Conservation (phyloP, 352 stramenopile species). For the Globisporangium perplexum region DNA sequence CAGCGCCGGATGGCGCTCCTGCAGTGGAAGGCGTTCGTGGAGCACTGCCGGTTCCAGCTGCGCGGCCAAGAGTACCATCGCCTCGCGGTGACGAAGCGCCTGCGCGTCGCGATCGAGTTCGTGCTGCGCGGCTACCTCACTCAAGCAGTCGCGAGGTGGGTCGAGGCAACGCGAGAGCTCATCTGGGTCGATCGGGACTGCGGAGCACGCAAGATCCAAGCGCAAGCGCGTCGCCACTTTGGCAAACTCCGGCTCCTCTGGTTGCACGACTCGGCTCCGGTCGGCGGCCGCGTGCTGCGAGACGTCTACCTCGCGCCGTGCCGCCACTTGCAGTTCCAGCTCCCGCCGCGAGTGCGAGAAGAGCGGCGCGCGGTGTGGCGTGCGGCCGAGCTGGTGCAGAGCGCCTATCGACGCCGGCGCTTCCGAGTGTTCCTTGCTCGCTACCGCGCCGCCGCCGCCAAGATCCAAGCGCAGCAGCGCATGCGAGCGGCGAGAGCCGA, state of each 20-base stretch:
- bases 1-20: conserved; percentile 61
- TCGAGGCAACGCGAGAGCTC: conserved; percentile 35
- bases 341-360: conserved; percentile 46
- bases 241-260: conserved; percentile 30
- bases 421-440: conserved; percentile 44
- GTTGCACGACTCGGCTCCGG: conserved; percentile 33
- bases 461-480: conserved; percentile 54
- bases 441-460: conserved; percentile 47
- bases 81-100: conserved; percentile 42
- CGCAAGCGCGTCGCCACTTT: conserved; percentile 34
- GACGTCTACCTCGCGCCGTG: conserved; percentile 53
- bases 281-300: conserved; percentile 33
- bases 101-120: conserved; percentile 62
- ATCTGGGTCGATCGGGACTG: conserved; percentile 61
- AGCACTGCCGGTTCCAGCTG: conserved; percentile 44
- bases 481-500: conserved; percentile 32
- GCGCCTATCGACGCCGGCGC: conserved; percentile 40
- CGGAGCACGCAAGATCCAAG: conserved; percentile 47
- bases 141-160: conserved; percentile 55
- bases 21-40: conserved; percentile 81
- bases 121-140: conserved; percentile 59
- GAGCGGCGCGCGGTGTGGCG: conserved; percentile 56
- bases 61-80: conserved; percentile 61
- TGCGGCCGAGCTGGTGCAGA: conserved; percentile 50
- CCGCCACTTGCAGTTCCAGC: conserved; percentile 30